Conservation (phyloP, 2,329 filamentous ascomycete genomes). For the Sporothrix luriei region DNA sequence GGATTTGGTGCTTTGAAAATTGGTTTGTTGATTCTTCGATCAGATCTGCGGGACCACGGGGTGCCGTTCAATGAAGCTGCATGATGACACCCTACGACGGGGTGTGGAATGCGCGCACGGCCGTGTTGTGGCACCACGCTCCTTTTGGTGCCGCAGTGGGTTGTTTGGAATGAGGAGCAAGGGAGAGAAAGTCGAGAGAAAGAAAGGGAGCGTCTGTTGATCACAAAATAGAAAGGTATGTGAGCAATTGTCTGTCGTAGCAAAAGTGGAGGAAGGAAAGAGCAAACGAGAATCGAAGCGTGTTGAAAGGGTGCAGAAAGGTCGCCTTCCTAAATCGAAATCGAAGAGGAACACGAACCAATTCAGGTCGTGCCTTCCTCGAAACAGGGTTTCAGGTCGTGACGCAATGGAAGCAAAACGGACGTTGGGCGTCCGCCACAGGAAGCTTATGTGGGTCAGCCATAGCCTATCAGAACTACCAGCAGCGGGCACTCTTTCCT, state of each 20-base stretch:
- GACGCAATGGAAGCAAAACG: constrained; percentile 32
- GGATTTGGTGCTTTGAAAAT: not conserved
- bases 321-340: constrained; percentile 15
- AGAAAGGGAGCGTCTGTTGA: not conserved
- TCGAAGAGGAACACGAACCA: constrained; percentile 14
- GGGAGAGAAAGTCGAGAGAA: not conserved
- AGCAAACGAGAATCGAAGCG: not conserved
- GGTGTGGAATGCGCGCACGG: constrained; percentile 16
- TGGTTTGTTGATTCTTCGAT: constrained; percentile 8
- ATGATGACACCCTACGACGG: constrained; percentile 25
- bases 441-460: constrained; percentile 34
- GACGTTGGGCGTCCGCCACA: not conserved
- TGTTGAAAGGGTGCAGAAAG: not conserved
- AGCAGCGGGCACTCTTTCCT: not conserved
- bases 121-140: not conserved
- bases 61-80: constrained; percentile 25
- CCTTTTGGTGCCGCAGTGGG: not conserved
- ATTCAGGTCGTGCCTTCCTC: constrained; percentile 21
- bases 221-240: too few species aligned
- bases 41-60: constrained; percentile 1
- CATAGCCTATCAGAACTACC: not conserved
- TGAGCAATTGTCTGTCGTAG: not conserved
- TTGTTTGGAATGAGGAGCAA: constrained; percentile 25
- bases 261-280: constrained; percentile 18
- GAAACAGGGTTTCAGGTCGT: constrained; percentile 33